Conservation (phyloP, 352 stramenopile species). For the Stramenopiles sp. region DNA sequence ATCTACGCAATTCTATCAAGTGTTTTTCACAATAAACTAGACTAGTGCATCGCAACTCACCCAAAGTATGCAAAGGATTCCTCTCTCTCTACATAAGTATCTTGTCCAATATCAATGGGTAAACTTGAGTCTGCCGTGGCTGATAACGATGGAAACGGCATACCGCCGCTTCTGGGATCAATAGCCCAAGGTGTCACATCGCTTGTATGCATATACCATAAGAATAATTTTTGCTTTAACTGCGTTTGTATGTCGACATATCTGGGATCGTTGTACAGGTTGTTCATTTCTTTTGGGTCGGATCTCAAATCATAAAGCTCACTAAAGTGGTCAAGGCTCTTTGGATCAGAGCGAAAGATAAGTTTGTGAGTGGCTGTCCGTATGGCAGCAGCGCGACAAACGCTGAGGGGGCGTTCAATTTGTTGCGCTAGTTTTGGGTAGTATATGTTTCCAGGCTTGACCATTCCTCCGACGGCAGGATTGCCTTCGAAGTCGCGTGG, state of each 20-base stretch:
- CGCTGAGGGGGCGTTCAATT: conserved; percentile 9
- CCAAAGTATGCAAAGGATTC: too few relatives aligned
- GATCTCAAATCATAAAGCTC: conserved; percentile 14
- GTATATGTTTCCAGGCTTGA: neutral
- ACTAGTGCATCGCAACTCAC: too few relatives aligned
- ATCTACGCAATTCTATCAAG: too few relatives aligned
- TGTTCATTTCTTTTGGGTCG: conserved; percentile 15
- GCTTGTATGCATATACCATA: conserved; percentile 8
- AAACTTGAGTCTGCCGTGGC: neutral
- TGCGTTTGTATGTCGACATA: neutral
- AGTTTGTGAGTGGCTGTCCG: conserved; percentile 12
- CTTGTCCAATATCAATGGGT: neutral
- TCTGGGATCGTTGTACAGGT: conserved; percentile 12
- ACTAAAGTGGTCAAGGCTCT: conserved; percentile 12
- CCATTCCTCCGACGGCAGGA: neutral
- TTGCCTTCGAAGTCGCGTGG: conserved; percentile 5
- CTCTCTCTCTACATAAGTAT: neutral
- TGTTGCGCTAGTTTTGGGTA: neutral
- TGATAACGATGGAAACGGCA: neutral
- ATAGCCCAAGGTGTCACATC: conserved; percentile 4
- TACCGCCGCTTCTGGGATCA: conserved; percentile 1
- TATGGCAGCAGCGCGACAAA: conserved; percentile 10
- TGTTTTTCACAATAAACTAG: too few relatives aligned
- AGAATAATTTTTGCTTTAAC: conserved; percentile 2
- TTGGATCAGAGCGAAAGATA: conserved; percentile 13